Percentiles rank a stretch among this genome's conserved stretches.
phyloP scores from a whole-genome alignment of 1,284 basidiomycete species.

The Porogramme epimiltina region DNA sequence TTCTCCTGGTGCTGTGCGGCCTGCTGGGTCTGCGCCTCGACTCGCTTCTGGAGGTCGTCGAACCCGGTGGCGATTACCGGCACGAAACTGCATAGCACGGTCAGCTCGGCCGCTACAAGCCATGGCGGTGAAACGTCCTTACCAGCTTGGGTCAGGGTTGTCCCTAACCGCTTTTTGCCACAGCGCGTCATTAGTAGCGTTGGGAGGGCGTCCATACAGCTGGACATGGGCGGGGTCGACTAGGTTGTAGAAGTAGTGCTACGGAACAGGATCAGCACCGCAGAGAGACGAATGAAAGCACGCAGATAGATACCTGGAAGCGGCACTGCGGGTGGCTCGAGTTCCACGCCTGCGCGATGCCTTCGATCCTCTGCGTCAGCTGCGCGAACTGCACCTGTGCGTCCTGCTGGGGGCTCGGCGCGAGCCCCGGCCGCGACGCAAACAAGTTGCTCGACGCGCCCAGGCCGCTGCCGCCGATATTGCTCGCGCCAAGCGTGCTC shows the following conservation, averaged over 20 bases:
- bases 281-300: too few species aligned
- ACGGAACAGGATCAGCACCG: neutral
- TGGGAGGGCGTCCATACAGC: constrained; percentile 74
- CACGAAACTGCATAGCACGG: constrained; percentile 57
- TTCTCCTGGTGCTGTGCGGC: constrained; percentile 72
- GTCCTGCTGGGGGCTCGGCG: constrained; percentile 53
- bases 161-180: constrained; percentile 84
- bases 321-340: constrained; percentile 69
- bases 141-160: constrained; percentile 85
- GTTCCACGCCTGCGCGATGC: constrained; percentile 74
- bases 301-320: constrained; percentile 63
- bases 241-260: constrained; percentile 88
- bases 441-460: constrained; percentile 33
- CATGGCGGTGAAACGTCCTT: constrained; percentile 28
- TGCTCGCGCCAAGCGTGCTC: constrained; percentile 25
- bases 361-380: constrained; percentile 66
- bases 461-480: constrained; percentile 25
- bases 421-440: constrained; percentile 20
- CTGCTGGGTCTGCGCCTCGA: constrained; percentile 77
- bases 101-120: neutral
- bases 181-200: constrained; percentile 71
- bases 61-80: constrained; percentile 84
- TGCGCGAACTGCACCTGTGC: constrained; percentile 61
- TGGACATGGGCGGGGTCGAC: constrained; percentile 75
- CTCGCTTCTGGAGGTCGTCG: constrained; percentile 79